Evolutionary conservation across 306 rosid genomes (phyloP).

Genomic region (Glycine latifolia): DNA sequence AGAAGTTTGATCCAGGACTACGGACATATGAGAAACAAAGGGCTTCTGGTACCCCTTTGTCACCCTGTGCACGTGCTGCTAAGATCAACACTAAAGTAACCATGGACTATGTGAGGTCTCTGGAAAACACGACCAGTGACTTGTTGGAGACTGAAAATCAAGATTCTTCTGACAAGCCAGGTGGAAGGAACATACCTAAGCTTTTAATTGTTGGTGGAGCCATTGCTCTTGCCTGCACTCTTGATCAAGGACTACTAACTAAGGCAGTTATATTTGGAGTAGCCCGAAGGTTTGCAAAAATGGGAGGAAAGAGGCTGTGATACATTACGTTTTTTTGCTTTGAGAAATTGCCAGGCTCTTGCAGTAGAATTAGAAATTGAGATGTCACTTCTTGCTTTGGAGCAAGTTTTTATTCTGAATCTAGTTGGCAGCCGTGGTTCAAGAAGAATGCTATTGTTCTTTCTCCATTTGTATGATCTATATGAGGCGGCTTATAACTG

Average conservation of each 20-base stretch:
- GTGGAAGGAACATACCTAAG: constrained; percentile 73
- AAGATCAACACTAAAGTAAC: constrained; percentile 76
- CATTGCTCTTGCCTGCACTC: constrained; percentile 81
- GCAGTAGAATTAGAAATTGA: constrained; percentile 45
- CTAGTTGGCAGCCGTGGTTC: constrained; percentile 43
- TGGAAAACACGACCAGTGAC: constrained; percentile 57
- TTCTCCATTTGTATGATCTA: constrained; percentile 53
- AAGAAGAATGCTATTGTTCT: constrained; percentile 48
- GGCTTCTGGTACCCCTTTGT: constrained; percentile 63
- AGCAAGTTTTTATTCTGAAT: constrained; percentile 45
- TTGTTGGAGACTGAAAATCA: constrained; percentile 53
- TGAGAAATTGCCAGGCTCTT: constrained; percentile 44
- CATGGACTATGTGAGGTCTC: constrained; percentile 63
- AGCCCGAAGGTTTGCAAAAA: constrained; percentile 82
- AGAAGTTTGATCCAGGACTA: constrained; percentile 87
- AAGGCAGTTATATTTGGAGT: constrained; percentile 92
- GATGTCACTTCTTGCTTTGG: constrained; percentile 32
- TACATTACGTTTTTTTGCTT: constrained; percentile 41
- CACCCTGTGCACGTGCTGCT: constrained; percentile 71
- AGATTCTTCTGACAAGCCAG: constrained; percentile 60
- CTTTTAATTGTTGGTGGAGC: constrained; percentile 85
- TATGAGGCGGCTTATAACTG: constrained; percentile 50
- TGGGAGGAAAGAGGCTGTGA: constrained; percentile 84
- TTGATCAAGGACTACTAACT: constrained; percentile 86
- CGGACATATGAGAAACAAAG: constrained; percentile 72